Evolutionary conservation across 2,329 filamentous ascomycete species (phyloP).

Genomic region (Huntiella omanensis): DNA sequence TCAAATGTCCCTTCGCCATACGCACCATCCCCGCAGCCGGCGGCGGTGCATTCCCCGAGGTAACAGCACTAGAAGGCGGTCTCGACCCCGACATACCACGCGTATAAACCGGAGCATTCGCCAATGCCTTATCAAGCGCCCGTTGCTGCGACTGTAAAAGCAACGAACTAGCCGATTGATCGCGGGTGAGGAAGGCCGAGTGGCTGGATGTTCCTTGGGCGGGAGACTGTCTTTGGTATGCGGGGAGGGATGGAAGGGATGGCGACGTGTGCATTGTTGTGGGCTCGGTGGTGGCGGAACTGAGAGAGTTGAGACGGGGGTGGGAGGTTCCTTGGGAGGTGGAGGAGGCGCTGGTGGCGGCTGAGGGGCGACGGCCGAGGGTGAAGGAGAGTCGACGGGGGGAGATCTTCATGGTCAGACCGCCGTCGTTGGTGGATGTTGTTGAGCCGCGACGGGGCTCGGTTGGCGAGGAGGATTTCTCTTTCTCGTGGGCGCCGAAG

Average conservation of each 20-base stretch:
- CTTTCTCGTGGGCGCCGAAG: not conserved
- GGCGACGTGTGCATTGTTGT: not conserved
- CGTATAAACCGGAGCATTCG: not conserved
- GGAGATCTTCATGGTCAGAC: not conserved
- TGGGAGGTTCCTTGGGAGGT: not conserved
- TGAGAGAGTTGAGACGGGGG: not conserved
- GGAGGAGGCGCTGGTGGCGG: not conserved
- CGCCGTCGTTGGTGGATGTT: not conserved
- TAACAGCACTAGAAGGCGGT: too few species aligned
- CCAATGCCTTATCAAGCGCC: not conserved
- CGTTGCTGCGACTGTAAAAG: constrained; percentile 6
- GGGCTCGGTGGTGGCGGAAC: not conserved
- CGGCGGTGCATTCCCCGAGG: not conserved
- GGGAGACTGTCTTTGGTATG: constrained; percentile 11
- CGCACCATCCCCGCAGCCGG: not conserved
- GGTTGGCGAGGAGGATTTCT: constrained; percentile 5
- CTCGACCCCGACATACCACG: not conserved
- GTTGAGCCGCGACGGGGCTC: constrained; percentile 10
- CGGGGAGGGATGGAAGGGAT: constrained; percentile 1
- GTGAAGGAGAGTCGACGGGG: not conserved
- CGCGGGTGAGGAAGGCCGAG: not conserved
- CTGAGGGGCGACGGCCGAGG: not conserved
- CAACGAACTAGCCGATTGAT: not conserved
- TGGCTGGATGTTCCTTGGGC: constrained; percentile 12
- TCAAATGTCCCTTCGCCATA: constrained; percentile 16